Evolutionary conservation across 768 basidiomycete genomes (phyloP), one percentile per base, ranked within the genome.

Genomic region (Serendipita vermifera): DNA sequence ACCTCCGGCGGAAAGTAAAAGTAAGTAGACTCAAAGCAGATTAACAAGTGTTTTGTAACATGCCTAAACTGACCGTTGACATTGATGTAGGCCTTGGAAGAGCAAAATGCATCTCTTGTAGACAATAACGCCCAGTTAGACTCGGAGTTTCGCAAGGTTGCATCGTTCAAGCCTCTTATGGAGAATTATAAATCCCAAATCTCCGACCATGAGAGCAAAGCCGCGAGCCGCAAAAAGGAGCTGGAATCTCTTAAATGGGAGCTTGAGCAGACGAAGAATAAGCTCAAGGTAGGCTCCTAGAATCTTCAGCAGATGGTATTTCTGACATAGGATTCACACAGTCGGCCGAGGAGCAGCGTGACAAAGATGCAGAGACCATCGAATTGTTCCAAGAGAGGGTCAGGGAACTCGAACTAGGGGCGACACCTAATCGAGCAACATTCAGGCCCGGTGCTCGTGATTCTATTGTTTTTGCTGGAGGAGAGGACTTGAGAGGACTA

Each of bases 121-220:
- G 88, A 96, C 73, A 86, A 82, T 67, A 92, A 93, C 63, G 85
- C 88, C 0, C 77, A 85, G 1, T 70, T 97, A n/a, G 92, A 97
- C 66, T 89, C 92, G 59, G 91, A 97, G 64, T 87, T 86, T 64
- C 79, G 82, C 66, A 90, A 90, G 64, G 82, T 91, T 9, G 78
- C 85, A 1, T 81, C 83, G 2, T 87, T 87, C 72, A 90, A 85
- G 67, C 86, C 86, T 3, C 75, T 94, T 36, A 84, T 92, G 79
- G 94, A 97, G 60, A 87, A 83, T 1, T 94, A 96, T 73, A 93
- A 89, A 68, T 77, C 72, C 46, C 90, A 93, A 62, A 85, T 96
- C 55, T 73, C 79, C 15, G 82, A 87, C 17, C 75, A 94, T 17
- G 93, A 96, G 66, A 64, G 74, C 22, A 88, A 87, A 66, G 70